These are phyloP conservation scores for Daldinia sp. DNA, from an alignment of 2,329 filamentous ascomycete species.

Conservation along the genomic window DNA sequence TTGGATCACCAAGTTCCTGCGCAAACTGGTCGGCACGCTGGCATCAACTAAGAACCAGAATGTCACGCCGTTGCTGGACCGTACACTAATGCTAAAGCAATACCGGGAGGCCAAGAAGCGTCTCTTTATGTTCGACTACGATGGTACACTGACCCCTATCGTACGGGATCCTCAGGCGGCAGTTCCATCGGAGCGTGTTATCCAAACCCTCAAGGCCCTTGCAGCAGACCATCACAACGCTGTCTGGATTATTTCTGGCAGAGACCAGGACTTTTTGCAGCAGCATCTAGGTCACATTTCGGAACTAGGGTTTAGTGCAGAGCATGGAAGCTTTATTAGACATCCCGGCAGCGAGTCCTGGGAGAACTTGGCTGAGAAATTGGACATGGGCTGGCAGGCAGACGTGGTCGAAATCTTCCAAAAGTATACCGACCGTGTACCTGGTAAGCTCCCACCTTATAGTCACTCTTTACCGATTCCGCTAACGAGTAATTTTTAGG, in stretches of 20 bases:
- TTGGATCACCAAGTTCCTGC: slow-evolving; percentile 85
- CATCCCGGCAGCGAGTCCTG: slow-evolving; percentile 81
- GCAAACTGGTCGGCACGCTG: slow-evolving; percentile 82
- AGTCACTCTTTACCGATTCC: not conserved
- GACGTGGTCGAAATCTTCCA: slow-evolving; percentile 88
- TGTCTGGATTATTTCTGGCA: slow-evolving; percentile 98
- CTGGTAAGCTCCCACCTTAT: slow-evolving; percentile 66
- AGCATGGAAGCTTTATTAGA: slow-evolving; percentile 96
- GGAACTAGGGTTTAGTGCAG: slow-evolving; percentile 91
- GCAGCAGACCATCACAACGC: slow-evolving; percentile 84
- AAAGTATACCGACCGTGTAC: slow-evolving; percentile 86
- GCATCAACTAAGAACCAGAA: slow-evolving; percentile 80
- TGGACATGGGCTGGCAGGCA: slow-evolving; percentile 92
- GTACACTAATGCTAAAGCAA: slow-evolving; percentile 74
- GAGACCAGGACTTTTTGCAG: slow-evolving; percentile 90
- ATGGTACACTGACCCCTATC: slow-evolving; percentile 95
- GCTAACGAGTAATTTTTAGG: slow-evolving; percentile 60
- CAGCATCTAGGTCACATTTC: slow-evolving; percentile 93
- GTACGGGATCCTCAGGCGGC: slow-evolving; percentile 91
- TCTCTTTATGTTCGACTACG: slow-evolving; percentile 98
- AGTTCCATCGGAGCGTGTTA: slow-evolving; percentile 85
- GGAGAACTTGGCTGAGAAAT: slow-evolving; percentile 88
- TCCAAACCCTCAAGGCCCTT: slow-evolving; percentile 82
- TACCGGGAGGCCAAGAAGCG: slow-evolving; percentile 82
- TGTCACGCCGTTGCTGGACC: slow-evolving; percentile 85